Percentiles rank a stretch among this genome's conserved stretches.
These are phyloP conservation scores for Sisymbrium irio DNA, from an alignment of 345 rosid species.

Conservation along the genomic window DNA sequence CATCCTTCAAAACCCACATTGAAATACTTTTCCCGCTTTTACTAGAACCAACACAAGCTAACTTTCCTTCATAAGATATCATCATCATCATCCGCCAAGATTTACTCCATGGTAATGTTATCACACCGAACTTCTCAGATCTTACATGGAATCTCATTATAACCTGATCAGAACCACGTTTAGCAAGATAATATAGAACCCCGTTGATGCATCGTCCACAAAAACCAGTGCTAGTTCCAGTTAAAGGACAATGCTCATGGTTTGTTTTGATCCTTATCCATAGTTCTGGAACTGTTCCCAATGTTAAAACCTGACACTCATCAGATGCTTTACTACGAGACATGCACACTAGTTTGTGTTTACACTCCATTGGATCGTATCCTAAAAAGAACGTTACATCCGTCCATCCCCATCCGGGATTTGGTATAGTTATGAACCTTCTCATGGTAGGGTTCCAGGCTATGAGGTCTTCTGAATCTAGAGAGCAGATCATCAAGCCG, in stretches of 20 bases:
- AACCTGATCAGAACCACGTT: not conserved
- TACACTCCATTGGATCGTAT: not conserved
- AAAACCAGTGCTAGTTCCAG: too few relatives aligned
- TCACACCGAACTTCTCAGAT: not conserved
- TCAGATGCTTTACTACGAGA: not conserved
- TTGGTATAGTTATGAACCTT: not conserved
- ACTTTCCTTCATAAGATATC: conserved; percentile 2
- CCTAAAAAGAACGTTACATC: not conserved
- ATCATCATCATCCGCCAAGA: not conserved
- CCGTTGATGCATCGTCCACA: not conserved
- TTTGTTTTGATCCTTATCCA: not conserved
- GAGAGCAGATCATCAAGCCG: not conserved
- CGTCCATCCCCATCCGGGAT: not conserved
- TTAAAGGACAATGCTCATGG: not conserved
- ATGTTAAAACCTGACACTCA: not conserved
- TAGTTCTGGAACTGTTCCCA: not conserved
- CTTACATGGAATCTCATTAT: not conserved
- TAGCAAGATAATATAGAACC: not conserved
- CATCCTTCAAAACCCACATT: conserved; percentile 8
- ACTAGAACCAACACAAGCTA: not conserved
- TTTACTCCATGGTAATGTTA: not conserved
- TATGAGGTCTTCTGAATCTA: not conserved
- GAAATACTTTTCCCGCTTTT: not conserved
- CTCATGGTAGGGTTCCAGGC: conserved; percentile 10
- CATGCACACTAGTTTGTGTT: conserved; percentile 15